A percentile compares a stretch with the other conserved stretches of the same genome.
Conservation (phyloP, 371 early-diverging fungal genomes). For the Enterocytospora artemiae region DNA sequence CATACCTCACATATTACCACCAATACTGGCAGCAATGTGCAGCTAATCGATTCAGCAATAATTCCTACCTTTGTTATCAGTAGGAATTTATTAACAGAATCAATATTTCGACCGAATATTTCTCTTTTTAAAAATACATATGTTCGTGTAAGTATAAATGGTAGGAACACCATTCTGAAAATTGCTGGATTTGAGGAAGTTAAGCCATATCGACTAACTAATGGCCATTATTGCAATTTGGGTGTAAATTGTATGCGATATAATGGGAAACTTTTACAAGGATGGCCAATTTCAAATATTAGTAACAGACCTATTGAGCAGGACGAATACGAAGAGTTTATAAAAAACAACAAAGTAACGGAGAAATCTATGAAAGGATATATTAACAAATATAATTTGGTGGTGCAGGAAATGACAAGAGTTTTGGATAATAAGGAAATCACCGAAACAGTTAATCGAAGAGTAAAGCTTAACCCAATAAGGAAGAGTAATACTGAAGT, state of each 20-base stretch:
- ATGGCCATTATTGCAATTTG: constrained; percentile 39
- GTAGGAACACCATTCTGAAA: constrained; percentile 37
- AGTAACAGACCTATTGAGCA: constrained; percentile 30
- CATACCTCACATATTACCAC: too few relatives aligned
- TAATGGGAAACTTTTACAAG: constrained; percentile 27
- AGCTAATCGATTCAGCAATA: too few relatives aligned
- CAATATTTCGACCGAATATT: constrained; percentile 40
- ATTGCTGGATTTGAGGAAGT: constrained; percentile 37
- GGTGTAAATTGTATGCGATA: constrained; percentile 25
- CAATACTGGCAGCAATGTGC: too few relatives aligned
- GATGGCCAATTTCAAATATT: constrained; percentile 39
- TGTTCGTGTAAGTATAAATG: constrained; percentile 39
- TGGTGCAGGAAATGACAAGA: constrained; percentile 32
- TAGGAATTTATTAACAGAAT: constrained; percentile 39
- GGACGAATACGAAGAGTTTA: constrained; percentile 47
- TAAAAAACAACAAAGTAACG: constrained; percentile 6
- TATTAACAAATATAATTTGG: constrained; percentile 12
- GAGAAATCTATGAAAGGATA: constrained; percentile 3
- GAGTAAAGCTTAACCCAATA: constrained; percentile 29
- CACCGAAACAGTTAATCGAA: constrained; percentile 36
- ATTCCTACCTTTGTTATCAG: constrained; percentile 26
- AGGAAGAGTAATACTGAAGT: constrained; percentile 20
- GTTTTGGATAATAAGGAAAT: constrained; percentile 44
- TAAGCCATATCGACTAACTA: constrained; percentile 36
- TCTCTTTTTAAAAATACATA: constrained; percentile 31